Percentiles rank a stretch among this genome's conserved stretches.
Conservation (phyloP, 257 asterid species). For the Coffea canephora region DNA sequence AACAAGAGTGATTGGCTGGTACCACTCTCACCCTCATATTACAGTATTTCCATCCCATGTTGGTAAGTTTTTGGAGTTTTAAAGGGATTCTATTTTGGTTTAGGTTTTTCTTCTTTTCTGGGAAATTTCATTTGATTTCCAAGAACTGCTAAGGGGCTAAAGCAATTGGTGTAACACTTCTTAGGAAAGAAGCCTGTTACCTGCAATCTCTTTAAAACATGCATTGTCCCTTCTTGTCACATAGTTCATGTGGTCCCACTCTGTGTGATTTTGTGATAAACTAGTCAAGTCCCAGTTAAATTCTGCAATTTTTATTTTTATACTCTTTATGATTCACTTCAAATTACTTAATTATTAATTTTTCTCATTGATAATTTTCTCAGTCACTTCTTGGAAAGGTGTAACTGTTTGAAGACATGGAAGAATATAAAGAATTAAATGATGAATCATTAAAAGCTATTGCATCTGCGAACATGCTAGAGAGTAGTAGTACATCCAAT, state of each 20-base stretch:
- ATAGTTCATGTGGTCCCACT: not conserved
- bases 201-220: not conserved
- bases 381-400: not conserved
- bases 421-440: not conserved
- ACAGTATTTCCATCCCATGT: conserved; percentile 99
- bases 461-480: not conserved
- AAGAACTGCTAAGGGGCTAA: not conserved
- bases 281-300: not conserved
- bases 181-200: not conserved
- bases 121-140: not conserved
- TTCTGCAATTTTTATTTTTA: not conserved
- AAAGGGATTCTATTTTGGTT: not conserved
- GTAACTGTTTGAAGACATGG: not conserved
- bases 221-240: not conserved
- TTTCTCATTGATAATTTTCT: not conserved
- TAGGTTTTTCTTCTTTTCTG: not conserved
- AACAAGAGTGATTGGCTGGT: conserved; percentile 99
- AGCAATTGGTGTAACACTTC: not conserved
- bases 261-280: not conserved
- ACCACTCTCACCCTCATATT: conserved; percentile 99
- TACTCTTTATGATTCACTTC: not conserved
- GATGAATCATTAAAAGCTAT: not conserved
- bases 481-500: not conserved
- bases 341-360: not conserved
- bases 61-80: conserved; percentile 52